Evolutionary conservation across 2,329 filamentous ascomycete genomes (phyloP).

Genomic region (Exophiala spinifera): DNA sequence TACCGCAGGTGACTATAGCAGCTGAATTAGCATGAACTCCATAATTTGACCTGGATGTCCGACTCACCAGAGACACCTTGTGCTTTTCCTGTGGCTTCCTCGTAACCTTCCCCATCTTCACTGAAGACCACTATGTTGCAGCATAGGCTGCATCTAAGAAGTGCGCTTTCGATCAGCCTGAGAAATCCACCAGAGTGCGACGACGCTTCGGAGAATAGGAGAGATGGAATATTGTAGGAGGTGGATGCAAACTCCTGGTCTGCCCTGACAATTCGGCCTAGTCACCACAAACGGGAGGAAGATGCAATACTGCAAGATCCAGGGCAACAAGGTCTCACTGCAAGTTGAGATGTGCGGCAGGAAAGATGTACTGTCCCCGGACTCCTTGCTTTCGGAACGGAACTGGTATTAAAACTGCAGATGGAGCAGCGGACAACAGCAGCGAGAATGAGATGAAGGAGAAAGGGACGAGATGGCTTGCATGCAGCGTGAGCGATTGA

Average conservation of each 20-base stretch:
- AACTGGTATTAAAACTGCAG: neutral
- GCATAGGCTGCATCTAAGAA: slow-evolving; percentile 25
- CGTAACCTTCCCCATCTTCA: slow-evolving; percentile 52
- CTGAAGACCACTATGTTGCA: slow-evolving; percentile 19
- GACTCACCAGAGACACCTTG: slow-evolving; percentile 50
- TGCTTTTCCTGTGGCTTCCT: slow-evolving; percentile 52
- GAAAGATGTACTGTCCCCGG: neutral
- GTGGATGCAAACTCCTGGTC: too few relatives aligned
- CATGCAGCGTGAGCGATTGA: slow-evolving; percentile 4
- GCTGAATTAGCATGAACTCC: slow-evolving; percentile 28
- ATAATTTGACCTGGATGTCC: slow-evolving; percentile 15
- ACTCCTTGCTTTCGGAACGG: slow-evolving; percentile 7
- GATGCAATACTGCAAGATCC: neutral
- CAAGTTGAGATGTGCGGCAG: neutral
- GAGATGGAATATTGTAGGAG: too few relatives aligned
- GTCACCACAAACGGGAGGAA: too few relatives aligned
- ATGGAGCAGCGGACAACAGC: slow-evolving; percentile 10
- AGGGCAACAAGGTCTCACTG: neutral
- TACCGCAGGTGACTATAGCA: slow-evolving; percentile 75
- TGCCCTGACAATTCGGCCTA: too few relatives aligned
- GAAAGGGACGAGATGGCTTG: slow-evolving; percentile 6
- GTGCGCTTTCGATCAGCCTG: slow-evolving; percentile 13
- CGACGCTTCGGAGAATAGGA: neutral
- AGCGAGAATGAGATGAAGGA: slow-evolving; percentile 5
- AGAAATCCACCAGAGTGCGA: neutral